phyloP scores from a whole-genome alignment of 805 yeast genomes.

The Starmerella apicola region DNA sequence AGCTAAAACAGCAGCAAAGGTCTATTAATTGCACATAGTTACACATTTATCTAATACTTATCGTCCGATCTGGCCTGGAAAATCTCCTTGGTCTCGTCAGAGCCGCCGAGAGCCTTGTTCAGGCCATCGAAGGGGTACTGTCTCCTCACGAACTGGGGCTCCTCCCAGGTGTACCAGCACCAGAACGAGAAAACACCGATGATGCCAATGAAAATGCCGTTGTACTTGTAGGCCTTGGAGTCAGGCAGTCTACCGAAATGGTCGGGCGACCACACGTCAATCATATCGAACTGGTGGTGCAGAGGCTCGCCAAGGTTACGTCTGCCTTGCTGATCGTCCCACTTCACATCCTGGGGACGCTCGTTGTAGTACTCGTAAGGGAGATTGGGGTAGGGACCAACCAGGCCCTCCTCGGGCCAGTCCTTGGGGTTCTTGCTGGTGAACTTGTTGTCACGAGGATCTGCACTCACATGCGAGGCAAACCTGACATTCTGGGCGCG shows the following conservation, averaged over 20 bases:
- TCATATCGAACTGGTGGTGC: constrained; percentile 56
- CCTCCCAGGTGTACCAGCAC: constrained; percentile 35
- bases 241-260: constrained; percentile 49
- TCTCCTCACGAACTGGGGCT: constrained; percentile 64
- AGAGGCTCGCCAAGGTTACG: constrained; percentile 65
- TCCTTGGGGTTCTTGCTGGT: constrained; percentile 15
- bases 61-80: constrained; percentile 30
- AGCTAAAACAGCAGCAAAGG: no score
- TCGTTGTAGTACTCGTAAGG: constrained; percentile 47
- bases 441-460: constrained; percentile 6
- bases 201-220: constrained; percentile 39
- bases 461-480: constrained; percentile 4
- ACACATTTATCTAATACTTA: neutral
- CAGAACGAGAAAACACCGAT: constrained; percentile 26
- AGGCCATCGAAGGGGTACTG: constrained; percentile 65
- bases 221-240: constrained; percentile 46
- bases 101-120: constrained; percentile 59
- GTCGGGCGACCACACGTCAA: constrained; percentile 83
- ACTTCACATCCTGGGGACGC: constrained; percentile 58
- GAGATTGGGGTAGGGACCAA: constrained; percentile 42
- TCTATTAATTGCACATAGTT: neutral
- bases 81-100: constrained; percentile 26
- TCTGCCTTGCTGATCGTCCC: constrained; percentile 71
- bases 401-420: constrained; percentile 21
- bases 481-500: constrained; percentile 4